Evolutionary conservation across 306 rosid genomes (phyloP).

Genomic region (Crotalaria pallida): DNA sequence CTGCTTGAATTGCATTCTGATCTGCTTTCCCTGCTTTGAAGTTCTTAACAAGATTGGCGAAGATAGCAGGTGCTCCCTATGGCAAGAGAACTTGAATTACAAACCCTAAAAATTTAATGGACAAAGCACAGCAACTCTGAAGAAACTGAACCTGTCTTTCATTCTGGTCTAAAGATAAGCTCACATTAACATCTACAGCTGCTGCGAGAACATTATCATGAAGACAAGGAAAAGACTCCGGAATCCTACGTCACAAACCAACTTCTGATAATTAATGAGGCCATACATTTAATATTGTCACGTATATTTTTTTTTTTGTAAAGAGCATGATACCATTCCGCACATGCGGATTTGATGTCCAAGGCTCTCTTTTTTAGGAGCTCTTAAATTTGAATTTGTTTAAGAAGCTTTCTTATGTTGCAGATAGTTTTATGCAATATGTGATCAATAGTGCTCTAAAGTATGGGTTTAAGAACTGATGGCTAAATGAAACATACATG

Average conservation of each 20-base stretch:
- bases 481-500: conserved; percentile 13
- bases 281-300: not conserved
- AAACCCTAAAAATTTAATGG: not conserved
- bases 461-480: not conserved
- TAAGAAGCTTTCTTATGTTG: not conserved
- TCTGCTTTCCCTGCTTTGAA: conserved; percentile 33
- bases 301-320: not conserved
- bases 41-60: conserved; percentile 40
- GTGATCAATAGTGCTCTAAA: not conserved
- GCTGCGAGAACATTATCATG: conserved; percentile 73
- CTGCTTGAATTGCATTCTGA: conserved; percentile 27
- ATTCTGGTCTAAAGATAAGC: conserved; percentile 39
- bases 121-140: conserved; percentile 27
- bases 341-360: conserved; percentile 1
- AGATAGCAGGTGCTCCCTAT: conserved; percentile 44
- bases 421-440: not conserved
- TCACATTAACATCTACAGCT: conserved; percentile 43
- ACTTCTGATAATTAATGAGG: not conserved
- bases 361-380: not conserved
- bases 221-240: conserved; percentile 64
- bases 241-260: conserved; percentile 43
- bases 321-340: conserved; percentile 15
- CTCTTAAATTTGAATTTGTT: conserved; percentile 5
- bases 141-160: conserved; percentile 50
- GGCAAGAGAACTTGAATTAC: conserved; percentile 34